These are phyloP conservation scores for Hypocreales sp. DNA, from an alignment of 2,329 filamentous ascomycete genomes.

Conservation along the genomic window DNA sequence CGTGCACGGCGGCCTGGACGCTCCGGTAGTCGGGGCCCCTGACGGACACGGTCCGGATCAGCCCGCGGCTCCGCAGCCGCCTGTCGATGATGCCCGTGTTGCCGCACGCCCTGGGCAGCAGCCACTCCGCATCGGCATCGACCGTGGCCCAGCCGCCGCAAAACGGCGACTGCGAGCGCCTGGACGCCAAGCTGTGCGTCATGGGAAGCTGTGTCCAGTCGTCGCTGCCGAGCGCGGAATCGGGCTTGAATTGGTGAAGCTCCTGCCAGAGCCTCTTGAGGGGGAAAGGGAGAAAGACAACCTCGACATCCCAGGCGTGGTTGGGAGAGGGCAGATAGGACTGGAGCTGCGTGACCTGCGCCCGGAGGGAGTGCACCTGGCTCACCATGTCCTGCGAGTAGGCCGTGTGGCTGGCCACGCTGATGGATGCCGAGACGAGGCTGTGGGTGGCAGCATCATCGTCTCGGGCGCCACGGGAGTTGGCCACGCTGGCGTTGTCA, in stretches of 20 bases:
- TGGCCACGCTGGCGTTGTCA: slow-evolving; percentile 27
- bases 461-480: slow-evolving; percentile 17
- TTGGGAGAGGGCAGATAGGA: slow-evolving; percentile 42
- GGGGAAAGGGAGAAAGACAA: slow-evolving; percentile 59
- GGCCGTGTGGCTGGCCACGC: slow-evolving; percentile 19
- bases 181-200: slow-evolving; percentile 25
- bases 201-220: slow-evolving; percentile 41
- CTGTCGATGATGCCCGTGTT: slow-evolving; percentile 47
- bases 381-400: slow-evolving; percentile 30
- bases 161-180: slow-evolving; percentile 32
- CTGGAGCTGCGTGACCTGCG: slow-evolving; percentile 40
- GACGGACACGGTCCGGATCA: slow-evolving; percentile 49
- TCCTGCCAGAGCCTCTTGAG: slow-evolving; percentile 40
- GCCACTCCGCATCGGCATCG: slow-evolving; percentile 38
- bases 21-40: slow-evolving; percentile 50
- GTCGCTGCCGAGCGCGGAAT: slow-evolving; percentile 21
- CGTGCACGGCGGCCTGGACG: slow-evolving; percentile 46
- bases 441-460: slow-evolving; percentile 30
- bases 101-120: slow-evolving; percentile 53
- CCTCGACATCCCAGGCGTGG: slow-evolving; percentile 59
- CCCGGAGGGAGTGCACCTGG: slow-evolving; percentile 33
- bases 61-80: slow-evolving; percentile 58
- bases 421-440: slow-evolving; percentile 29
- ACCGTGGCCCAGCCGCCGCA: slow-evolving; percentile 29
- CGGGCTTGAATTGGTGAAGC: slow-evolving; percentile 28